Evolutionary conservation across 352 stramenopile species (phyloP).

Genomic region (Achlya hypogyna): DNA sequence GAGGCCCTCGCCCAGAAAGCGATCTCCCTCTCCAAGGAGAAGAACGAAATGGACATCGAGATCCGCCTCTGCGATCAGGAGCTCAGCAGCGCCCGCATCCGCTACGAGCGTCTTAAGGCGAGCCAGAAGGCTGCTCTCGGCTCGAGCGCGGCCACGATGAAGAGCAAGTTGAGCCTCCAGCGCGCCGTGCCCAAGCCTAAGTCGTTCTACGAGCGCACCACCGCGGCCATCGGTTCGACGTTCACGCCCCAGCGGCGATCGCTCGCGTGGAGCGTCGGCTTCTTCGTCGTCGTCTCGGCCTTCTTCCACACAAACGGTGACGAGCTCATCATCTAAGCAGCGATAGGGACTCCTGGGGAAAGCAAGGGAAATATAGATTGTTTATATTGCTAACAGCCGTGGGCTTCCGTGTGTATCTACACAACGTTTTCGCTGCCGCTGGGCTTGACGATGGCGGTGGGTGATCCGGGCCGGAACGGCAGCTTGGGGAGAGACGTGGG

Average conservation of each 20-base stretch:
- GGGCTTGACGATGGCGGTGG: neutral
- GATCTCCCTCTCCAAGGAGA: constrained; percentile 65
- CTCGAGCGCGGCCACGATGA: neutral
- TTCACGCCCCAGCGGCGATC: constrained; percentile 68
- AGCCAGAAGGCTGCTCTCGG: constrained; percentile 33
- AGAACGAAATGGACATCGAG: constrained; percentile 62
- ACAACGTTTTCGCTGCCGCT: neutral
- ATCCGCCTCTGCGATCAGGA: constrained; percentile 62
- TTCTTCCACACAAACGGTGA: constrained; percentile 80
- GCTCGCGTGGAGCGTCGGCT: constrained; percentile 54
- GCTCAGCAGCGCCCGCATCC: constrained; percentile 58
- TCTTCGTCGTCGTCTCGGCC: constrained; percentile 63
- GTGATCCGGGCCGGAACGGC: neutral
- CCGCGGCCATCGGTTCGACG: constrained; percentile 47
- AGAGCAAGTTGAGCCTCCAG: constrained; percentile 2
- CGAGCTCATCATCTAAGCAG: constrained; percentile 57
- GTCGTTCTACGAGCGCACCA: constrained; percentile 52
- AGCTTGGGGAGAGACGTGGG: neutral
- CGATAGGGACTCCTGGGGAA: neutral
- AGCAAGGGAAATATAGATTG: constrained; percentile 13
- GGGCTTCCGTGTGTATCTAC: neutral
- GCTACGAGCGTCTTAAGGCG: constrained; percentile 73
- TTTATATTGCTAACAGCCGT: constrained; percentile 11
- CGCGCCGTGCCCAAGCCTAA: constrained; percentile 11
- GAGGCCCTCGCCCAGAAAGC: constrained; percentile 66